Percentiles rank a stretch among this genome's conserved stretches.
phyloP scores from a whole-genome alignment of 768 basidiomycete genomes.

The Scleroderma bovista region DNA sequence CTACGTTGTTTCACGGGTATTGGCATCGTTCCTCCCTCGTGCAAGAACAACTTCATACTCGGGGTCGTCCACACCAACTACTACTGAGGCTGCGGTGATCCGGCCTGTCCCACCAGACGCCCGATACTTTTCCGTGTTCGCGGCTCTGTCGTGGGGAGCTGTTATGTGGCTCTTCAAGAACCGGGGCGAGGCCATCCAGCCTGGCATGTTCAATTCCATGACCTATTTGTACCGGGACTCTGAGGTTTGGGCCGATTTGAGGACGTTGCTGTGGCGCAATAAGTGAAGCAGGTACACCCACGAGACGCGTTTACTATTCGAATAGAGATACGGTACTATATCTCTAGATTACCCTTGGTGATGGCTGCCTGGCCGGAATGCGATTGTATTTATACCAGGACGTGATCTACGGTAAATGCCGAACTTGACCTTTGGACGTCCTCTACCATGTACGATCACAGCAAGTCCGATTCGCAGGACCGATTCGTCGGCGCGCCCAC shows the following conservation, averaged over 20 bases:
- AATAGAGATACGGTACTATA: neutral
- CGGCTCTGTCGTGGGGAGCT: slow-evolving; percentile 87
- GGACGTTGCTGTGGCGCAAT: neutral
- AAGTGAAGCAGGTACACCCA: neutral
- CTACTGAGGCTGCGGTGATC: slow-evolving; percentile 26
- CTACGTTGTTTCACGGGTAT: slow-evolving; percentile 88
- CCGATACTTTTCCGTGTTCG: slow-evolving; percentile 72
- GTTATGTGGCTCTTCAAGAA: slow-evolving; percentile 33
- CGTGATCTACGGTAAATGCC: too few species aligned
- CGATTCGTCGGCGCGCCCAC: too few species aligned
- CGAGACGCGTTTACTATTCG: neutral
- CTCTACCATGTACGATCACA: too few species aligned
- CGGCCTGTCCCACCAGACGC: slow-evolving; percentile 82
- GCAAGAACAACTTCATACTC: slow-evolving; percentile 47
- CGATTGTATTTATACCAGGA: too few species aligned
- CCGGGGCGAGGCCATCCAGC: slow-evolving; percentile 61
- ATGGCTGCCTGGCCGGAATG: too few species aligned
- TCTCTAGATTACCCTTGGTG: too few species aligned
- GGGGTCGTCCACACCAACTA: slow-evolving; percentile 32
- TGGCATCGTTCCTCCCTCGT: slow-evolving; percentile 89
- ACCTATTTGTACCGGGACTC: slow-evolving; percentile 93
- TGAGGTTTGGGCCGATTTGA: neutral
- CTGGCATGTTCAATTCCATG: slow-evolving; percentile 98
- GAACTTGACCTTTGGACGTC: too few species aligned
- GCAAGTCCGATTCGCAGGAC: too few species aligned